phyloP scores from a whole-genome alignment of 305 asterid species.

The Rubia balearica region DNA sequence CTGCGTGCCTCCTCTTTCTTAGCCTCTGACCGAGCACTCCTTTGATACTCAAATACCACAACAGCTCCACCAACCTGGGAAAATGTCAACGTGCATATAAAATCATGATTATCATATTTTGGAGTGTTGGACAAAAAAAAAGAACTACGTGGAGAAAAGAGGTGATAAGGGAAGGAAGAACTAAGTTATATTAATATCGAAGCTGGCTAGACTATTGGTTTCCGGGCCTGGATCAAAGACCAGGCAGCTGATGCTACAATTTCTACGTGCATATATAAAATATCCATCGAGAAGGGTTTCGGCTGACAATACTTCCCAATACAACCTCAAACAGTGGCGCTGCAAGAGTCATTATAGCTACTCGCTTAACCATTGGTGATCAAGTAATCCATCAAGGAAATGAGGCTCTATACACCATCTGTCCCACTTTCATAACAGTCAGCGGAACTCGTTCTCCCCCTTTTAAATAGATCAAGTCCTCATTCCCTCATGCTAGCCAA shows the following conservation, averaged over 20 bases:
- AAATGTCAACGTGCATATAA: not conserved
- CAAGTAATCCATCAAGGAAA: not conserved
- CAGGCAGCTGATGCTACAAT: not conserved
- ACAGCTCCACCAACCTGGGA: constrained; percentile 76
- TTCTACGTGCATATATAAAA: not conserved
- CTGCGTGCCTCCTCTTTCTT: constrained; percentile 78
- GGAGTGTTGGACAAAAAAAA: not conserved
- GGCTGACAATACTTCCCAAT: not conserved
- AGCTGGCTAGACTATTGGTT: not conserved
- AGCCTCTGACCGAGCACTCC: constrained; percentile 87
- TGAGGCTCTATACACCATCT: not conserved
- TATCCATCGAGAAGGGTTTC: not conserved
- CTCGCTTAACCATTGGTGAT: not conserved
- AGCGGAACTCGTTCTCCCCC: not conserved
- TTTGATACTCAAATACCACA: constrained; percentile 76
- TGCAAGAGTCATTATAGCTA: not conserved
- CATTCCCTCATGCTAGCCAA: not conserved
- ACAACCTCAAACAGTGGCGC: not conserved
- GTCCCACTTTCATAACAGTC: not conserved
- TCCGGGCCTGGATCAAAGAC: not conserved
- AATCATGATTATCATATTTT: not conserved
- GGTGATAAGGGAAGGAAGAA: not conserved
- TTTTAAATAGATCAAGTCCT: not conserved
- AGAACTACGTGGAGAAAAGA: not conserved
- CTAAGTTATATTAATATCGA: not conserved